Evolutionary conservation across 2,329 filamentous ascomycete species (phyloP).

Genomic region (Fusarium duplospermum): DNA sequence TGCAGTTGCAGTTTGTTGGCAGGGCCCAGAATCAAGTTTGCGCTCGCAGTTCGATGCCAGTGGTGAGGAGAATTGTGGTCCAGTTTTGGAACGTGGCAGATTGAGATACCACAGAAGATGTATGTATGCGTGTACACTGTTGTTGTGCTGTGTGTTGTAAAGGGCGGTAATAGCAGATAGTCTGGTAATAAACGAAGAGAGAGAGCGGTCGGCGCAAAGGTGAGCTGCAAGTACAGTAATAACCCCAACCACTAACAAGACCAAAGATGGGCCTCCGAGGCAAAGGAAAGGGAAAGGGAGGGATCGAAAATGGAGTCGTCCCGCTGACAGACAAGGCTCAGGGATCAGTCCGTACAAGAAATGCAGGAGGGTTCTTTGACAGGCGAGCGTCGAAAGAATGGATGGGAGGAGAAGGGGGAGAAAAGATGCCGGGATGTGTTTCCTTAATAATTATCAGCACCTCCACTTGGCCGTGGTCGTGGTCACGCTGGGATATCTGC

Average conservation of each 20-base stretch:
- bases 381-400: neutral
- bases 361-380: constrained; percentile 11
- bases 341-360: neutral
- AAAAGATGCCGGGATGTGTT: constrained; percentile 32
- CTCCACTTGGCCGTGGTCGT: constrained; percentile 21
- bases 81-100: constrained; percentile 24
- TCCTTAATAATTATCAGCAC: constrained; percentile 36
- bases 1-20: neutral
- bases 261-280: neutral
- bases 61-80: constrained; percentile 17
- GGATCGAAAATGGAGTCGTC: constrained; percentile 23
- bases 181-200: neutral
- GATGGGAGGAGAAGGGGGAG: neutral
- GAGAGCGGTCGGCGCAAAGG: constrained; percentile 28
- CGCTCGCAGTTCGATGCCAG: constrained; percentile 15
- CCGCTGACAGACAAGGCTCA: constrained; percentile 20
- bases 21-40: neutral
- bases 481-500: constrained; percentile 29
- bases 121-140: neutral
- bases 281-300: constrained; percentile 2
- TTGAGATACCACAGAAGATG: neutral
- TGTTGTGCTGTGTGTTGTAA: too few species aligned
- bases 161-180: neutral
- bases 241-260: constrained; percentile 19
- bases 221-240: constrained; percentile 14